Evolutionary conservation across 2,329 filamentous ascomycete species (phyloP).

Genomic region (Thyridium curvatum): DNA sequence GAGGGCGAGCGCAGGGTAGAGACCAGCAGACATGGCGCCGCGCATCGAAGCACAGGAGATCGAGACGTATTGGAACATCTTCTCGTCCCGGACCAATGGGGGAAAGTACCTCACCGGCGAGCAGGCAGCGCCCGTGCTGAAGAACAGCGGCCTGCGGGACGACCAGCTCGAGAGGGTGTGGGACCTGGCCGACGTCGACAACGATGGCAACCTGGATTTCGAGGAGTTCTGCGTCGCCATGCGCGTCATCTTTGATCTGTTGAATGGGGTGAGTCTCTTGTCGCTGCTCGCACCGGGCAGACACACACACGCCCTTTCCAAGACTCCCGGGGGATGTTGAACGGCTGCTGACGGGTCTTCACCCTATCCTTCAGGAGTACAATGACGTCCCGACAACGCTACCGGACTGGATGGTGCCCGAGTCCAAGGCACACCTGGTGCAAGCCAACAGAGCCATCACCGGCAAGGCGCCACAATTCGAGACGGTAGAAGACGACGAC

Average conservation of each 20-base stretch:
- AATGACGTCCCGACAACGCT: conserved; percentile 77
- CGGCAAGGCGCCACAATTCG: conserved; percentile 75
- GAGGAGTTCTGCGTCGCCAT: conserved; percentile 99
- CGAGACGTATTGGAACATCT: conserved; percentile 63
- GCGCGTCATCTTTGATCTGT: conserved; percentile 93
- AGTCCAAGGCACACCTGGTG: conserved; percentile 87
- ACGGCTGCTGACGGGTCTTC: neutral
- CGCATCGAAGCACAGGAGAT: conserved; percentile 58
- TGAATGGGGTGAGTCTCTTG: conserved; percentile 70
- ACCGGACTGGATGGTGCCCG: conserved; percentile 95
- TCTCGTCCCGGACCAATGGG: conserved; percentile 52
- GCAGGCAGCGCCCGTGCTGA: conserved; percentile 55
- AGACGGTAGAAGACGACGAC: conserved; percentile 57
- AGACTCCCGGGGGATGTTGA: neutral
- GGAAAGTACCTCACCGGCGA: conserved; percentile 55
- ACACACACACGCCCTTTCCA: too few species aligned
- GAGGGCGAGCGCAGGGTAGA: too few species aligned
- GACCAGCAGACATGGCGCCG: conserved; percentile 45
- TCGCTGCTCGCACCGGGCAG: too few species aligned
- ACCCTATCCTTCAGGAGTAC: conserved; percentile 59
- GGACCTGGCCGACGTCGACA: conserved; percentile 96
- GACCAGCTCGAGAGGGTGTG: conserved; percentile 92
- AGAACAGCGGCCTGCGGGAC: conserved; percentile 57
- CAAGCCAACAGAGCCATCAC: conserved; percentile 76
- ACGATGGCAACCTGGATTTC: conserved; percentile 95